Evolutionary conservation across 306 rosid genomes (phyloP).

Genomic region (Lathyrus oleraceus): DNA sequence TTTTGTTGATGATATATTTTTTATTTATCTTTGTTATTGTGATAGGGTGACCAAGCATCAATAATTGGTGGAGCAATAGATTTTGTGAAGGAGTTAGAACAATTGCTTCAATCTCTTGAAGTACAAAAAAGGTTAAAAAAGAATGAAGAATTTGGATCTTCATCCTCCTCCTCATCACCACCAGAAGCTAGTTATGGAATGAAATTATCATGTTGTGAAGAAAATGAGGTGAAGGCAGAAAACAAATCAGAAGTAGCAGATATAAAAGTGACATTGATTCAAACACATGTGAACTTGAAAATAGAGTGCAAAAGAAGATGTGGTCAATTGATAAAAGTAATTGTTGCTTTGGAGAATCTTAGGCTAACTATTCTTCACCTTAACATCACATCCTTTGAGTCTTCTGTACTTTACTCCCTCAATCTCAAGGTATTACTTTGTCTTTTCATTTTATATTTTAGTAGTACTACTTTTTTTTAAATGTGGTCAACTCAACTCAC

Average conservation of each 20-base stretch:
- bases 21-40: not conserved
- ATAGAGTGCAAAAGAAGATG: slow-evolving; percentile 58
- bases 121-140: slow-evolving; percentile 63
- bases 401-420: slow-evolving; percentile 75
- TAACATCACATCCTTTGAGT: slow-evolving; percentile 67
- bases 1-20: not conserved
- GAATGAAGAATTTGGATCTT: slow-evolving; percentile 35
- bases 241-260: slow-evolving; percentile 70
- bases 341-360: slow-evolving; percentile 81
- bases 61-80: slow-evolving; percentile 95
- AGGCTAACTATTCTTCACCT: slow-evolving; percentile 80
- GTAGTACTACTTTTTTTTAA: not conserved
- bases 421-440: slow-evolving; percentile 83
- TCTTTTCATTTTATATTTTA: slow-evolving; percentile 17
- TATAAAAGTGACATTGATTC: slow-evolving; percentile 74
- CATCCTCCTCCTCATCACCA: slow-evolving; percentile 25
- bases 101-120: slow-evolving; percentile 71
- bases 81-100: slow-evolving; percentile 95
- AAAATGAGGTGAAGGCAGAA: slow-evolving; percentile 59
- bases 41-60: slow-evolving; percentile 97
- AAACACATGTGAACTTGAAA: slow-evolving; percentile 90
- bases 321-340: slow-evolving; percentile 70
- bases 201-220: slow-evolving; percentile 40
- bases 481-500: slow-evolving; percentile 51
- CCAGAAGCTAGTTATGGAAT: slow-evolving; percentile 35